These are phyloP conservation scores for Sclerotinia spermophila DNA, from an alignment of 2,329 filamentous ascomycete species.

Conservation along the genomic window DNA sequence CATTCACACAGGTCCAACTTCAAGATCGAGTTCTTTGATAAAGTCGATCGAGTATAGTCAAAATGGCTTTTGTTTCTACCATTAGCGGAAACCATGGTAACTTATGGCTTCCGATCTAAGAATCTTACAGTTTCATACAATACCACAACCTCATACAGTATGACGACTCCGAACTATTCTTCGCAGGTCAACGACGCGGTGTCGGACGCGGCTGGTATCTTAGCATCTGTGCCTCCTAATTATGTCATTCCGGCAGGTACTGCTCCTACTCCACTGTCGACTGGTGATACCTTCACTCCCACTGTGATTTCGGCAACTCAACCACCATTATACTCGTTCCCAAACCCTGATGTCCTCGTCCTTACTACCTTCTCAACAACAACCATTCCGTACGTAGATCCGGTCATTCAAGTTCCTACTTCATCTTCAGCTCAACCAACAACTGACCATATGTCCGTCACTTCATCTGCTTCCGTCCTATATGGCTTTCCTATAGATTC, in stretches of 20 bases:
- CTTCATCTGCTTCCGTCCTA: neutral
- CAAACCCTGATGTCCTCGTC: neutral
- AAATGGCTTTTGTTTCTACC: neutral
- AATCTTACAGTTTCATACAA: neutral
- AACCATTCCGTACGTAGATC: neutral
- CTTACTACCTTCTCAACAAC: neutral
- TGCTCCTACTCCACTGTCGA: neutral
- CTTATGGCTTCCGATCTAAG: neutral
- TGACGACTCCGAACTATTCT: neutral
- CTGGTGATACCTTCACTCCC: neutral
- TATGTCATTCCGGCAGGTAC: neutral
- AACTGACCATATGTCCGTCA: neutral
- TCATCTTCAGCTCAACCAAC: neutral
- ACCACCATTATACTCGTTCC: neutral
- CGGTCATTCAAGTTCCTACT: neutral
- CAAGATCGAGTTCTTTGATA: constrained; percentile 4
- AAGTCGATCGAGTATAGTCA: neutral
- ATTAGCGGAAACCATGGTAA: neutral
- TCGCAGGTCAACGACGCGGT: neutral
- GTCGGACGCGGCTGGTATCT: neutral
- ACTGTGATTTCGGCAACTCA: neutral
- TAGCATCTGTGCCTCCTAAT: neutral
- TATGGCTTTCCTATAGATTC: neutral
- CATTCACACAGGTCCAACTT: constrained; percentile 2
- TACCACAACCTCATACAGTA: neutral